A percentile compares a stretch with the other conserved stretches of the same genome.
Conservation (phyloP, 257 asterid species). For the Solanum microdontum region DNA sequence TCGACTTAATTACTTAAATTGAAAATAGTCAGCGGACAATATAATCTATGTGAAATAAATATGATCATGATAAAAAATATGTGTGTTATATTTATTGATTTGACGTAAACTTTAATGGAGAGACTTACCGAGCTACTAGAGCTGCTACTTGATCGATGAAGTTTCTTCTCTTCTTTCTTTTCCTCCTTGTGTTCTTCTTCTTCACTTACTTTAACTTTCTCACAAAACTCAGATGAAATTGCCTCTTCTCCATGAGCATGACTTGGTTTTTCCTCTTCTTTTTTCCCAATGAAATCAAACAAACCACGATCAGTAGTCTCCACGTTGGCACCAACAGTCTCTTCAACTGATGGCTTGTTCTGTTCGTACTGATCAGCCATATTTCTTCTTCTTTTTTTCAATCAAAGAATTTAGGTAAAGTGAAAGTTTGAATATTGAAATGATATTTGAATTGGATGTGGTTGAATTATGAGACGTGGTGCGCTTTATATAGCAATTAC, state of each 20-base stretch:
- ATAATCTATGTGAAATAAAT: background rate
- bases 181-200: slow-evolving; percentile 10
- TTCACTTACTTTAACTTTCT: slow-evolving; percentile 48
- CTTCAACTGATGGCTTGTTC: slow-evolving; percentile 13
- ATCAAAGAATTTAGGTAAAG: background rate
- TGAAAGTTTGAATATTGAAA: background rate
- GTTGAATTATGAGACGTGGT: background rate
- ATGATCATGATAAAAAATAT: no score
- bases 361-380: slow-evolving; percentile 47
- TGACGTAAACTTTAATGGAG: background rate
- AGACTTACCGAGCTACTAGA: slow-evolving; percentile 79
- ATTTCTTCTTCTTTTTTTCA: background rate
- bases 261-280: slow-evolving; percentile 34
- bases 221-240: slow-evolving; percentile 34
- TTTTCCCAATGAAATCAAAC: slow-evolving; percentile 43
- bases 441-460: background rate
- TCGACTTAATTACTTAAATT: background rate
- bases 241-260: slow-evolving; percentile 19
- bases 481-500: slow-evolving; percentile 27
- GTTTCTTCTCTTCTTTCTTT: slow-evolving; percentile 32
- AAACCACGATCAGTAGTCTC: slow-evolving; percentile 53
- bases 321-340: slow-evolving; percentile 19
- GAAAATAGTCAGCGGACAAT: background rate
- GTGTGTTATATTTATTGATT: background rate
- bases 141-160: slow-evolving; percentile 30